Conservation (phyloP, 768 basidiomycete species). For the Agaricus blazei region DNA sequence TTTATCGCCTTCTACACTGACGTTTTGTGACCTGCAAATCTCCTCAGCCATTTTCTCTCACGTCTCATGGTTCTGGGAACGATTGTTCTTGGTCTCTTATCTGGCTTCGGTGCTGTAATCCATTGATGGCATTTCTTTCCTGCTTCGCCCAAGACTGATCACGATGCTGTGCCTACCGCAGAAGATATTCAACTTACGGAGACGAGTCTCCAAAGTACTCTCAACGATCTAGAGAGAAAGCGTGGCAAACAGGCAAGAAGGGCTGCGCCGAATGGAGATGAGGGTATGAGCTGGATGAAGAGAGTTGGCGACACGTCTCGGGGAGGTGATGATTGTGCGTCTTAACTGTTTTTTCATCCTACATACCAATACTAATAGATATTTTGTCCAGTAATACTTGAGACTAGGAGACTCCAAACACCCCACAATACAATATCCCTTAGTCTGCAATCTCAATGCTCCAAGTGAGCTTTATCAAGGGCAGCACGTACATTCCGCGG, state of each 20-base stretch:
- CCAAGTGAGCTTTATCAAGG: conserved; percentile 40
- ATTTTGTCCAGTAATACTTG: conserved; percentile 38
- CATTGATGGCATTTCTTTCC: conserved; percentile 61
- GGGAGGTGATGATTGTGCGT: conserved; percentile 37
- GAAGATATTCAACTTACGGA: conserved; percentile 51
- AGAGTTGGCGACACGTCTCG: conserved; percentile 47
- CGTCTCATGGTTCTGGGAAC: conserved; percentile 78
- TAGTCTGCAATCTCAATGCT: conserved; percentile 47
- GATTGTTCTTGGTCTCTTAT: conserved; percentile 70
- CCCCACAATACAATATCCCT: conserved; percentile 64
- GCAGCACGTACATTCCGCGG: conserved; percentile 55
- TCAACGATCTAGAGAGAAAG: conserved; percentile 43
- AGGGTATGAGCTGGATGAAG: conserved; percentile 35
- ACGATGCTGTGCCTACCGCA: conserved; percentile 34
- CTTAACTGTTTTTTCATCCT: neutral
- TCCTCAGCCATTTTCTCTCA: conserved; percentile 45
- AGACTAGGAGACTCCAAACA: conserved; percentile 59
- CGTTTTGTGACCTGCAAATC: conserved; percentile 34
- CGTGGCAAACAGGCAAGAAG: conserved; percentile 15
- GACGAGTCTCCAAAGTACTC: conserved; percentile 52
- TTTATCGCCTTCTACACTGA: conserved; percentile 58
- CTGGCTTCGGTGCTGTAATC: conserved; percentile 73
- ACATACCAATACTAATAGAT: neutral
- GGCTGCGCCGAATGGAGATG: conserved; percentile 4
- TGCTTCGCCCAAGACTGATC: conserved; percentile 25